These are phyloP conservation scores for Rhodosporidiobolus odoratus DNA, from an alignment of 768 basidiomycete genomes.

Conservation along the genomic window DNA sequence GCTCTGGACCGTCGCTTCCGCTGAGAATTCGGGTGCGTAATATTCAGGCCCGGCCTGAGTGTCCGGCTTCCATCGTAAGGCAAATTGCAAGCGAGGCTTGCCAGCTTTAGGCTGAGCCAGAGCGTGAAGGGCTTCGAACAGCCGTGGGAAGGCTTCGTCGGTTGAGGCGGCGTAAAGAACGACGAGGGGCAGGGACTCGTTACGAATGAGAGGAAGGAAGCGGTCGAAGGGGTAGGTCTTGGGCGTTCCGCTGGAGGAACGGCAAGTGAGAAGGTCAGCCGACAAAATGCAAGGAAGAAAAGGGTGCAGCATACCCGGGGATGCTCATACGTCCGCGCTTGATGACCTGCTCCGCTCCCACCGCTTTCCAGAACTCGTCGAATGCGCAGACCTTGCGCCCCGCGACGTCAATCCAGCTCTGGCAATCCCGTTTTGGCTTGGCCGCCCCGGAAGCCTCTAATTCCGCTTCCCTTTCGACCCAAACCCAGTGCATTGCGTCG, in stretches of 20 bases:
- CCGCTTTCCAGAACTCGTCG: slow-evolving; percentile 52
- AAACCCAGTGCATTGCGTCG: slow-evolving; percentile 6
- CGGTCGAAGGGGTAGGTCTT: slow-evolving; percentile 10
- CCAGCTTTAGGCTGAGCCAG: slow-evolving; percentile 7
- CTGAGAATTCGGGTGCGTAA: neutral
- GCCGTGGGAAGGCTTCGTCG: slow-evolving; percentile 15
- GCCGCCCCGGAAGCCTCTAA: neutral
- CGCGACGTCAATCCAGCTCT: slow-evolving; percentile 18
- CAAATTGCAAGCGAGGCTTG: slow-evolving; percentile 23
- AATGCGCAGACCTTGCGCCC: slow-evolving; percentile 52
- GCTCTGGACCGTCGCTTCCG: neutral
- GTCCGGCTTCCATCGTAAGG: slow-evolving; percentile 21
- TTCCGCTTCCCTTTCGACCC: slow-evolving; percentile 1
- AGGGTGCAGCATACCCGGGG: slow-evolving; percentile 9
- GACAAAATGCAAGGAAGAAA: neutral
- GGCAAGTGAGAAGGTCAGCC: too few species aligned
- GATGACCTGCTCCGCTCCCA: slow-evolving; percentile 60
- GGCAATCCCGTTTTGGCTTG: neutral
- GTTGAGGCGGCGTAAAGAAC: slow-evolving; percentile 25
- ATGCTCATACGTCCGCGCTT: neutral
- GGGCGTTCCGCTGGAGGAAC: neutral
- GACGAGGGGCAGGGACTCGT: slow-evolving; percentile 24
- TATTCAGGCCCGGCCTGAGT: neutral
- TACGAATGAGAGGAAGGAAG: neutral
- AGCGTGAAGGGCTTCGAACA: slow-evolving; percentile 16